Conservation (phyloP, 495 filamentous ascomycete genomes). For the Tetracladium setigerum region DNA sequence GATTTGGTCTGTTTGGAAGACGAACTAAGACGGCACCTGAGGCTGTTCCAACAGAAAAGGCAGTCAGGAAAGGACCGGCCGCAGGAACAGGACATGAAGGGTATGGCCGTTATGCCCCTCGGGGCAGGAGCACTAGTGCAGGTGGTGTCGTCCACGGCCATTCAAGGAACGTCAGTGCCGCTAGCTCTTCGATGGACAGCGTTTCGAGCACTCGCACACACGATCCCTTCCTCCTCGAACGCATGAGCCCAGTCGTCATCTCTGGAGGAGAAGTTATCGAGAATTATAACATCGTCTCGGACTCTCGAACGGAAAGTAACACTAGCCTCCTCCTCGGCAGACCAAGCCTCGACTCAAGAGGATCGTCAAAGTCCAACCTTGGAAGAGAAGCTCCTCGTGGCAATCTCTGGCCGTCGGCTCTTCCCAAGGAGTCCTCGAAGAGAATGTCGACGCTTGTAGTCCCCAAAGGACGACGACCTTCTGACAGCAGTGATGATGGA, state of each 20-base stretch:
- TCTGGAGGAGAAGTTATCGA: constrained; percentile 60
- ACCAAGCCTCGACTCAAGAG: constrained; percentile 43
- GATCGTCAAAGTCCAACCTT: constrained; percentile 31
- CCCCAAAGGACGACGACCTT: constrained; percentile 28
- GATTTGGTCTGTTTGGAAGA: constrained; percentile 73
- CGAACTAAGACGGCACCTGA: constrained; percentile 61
- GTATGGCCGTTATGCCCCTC: constrained; percentile 66
- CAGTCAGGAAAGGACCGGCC: constrained; percentile 67
- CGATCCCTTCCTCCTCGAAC: constrained; percentile 55
- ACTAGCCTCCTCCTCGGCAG: constrained; percentile 44
- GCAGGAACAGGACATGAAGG: constrained; percentile 96
- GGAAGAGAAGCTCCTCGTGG: constrained; percentile 22
- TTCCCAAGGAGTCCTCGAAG: constrained; percentile 25
- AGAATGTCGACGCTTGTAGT: constrained; percentile 5
- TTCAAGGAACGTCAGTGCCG: constrained; percentile 33
- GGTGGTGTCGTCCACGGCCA: constrained; percentile 32
- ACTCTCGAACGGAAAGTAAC: constrained; percentile 54
- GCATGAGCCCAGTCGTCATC: constrained; percentile 83
- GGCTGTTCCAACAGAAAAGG: constrained; percentile 38
- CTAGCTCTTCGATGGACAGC: constrained; percentile 39
- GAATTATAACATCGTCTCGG: constrained; percentile 44
- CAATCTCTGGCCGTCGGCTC: constrained; percentile 43
- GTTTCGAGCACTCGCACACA: constrained; percentile 31
- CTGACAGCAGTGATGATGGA: constrained; percentile 46
- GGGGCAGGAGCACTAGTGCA: constrained; percentile 52